Percentiles rank a stretch among this genome's conserved stretches.
phyloP scores from a whole-genome alignment of 495 filamentous ascomycete genomes.

The Pseudotulostoma volvatum region DNA sequence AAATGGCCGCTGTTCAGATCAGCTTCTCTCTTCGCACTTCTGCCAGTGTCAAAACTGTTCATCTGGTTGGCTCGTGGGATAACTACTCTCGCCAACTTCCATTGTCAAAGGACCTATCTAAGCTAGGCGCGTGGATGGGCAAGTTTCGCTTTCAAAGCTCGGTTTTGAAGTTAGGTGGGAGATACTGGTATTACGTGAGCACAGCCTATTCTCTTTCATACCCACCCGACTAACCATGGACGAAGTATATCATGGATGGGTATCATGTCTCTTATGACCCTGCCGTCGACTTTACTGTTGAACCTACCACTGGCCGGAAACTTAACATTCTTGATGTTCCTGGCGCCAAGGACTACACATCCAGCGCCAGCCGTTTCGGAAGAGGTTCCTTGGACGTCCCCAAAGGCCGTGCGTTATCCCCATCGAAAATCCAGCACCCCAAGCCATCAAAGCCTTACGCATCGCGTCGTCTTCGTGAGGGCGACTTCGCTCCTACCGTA shows the following conservation, averaged over 20 bases:
- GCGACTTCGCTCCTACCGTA: slow-evolving; percentile 52
- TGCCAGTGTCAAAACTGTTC: slow-evolving; percentile 91
- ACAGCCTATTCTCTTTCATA: neutral
- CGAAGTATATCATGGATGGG: slow-evolving; percentile 88
- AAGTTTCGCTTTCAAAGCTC: slow-evolving; percentile 87
- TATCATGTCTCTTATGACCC: slow-evolving; percentile 98
- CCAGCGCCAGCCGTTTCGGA: slow-evolving; percentile 13
- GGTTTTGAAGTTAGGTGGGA: slow-evolving; percentile 63
- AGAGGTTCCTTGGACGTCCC: slow-evolving; percentile 43
- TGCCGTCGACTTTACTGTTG: slow-evolving; percentile 70
- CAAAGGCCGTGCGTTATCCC: slow-evolving; percentile 72
- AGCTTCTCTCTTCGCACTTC: slow-evolving; percentile 89
- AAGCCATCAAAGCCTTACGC: slow-evolving; percentile 77
- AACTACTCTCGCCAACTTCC: slow-evolving; percentile 87
- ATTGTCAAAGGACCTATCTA: slow-evolving; percentile 71
- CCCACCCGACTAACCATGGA: neutral
- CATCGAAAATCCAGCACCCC: slow-evolving; percentile 78
- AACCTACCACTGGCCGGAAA: slow-evolving; percentile 92
- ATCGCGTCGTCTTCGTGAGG: slow-evolving; percentile 67
- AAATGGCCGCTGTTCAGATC: slow-evolving; percentile 73
- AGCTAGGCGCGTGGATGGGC: slow-evolving; percentile 78
- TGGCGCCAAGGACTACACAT: slow-evolving; percentile 20
- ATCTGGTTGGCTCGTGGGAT: slow-evolving; percentile 97
- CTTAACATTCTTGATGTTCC: slow-evolving; percentile 67
- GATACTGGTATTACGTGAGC: slow-evolving; percentile 96